Percentiles rank a stretch among this genome's conserved stretches.
phyloP scores from a whole-genome alignment of 192 early-diverging fungal species.

The Allomyces arbusculus region DNA sequence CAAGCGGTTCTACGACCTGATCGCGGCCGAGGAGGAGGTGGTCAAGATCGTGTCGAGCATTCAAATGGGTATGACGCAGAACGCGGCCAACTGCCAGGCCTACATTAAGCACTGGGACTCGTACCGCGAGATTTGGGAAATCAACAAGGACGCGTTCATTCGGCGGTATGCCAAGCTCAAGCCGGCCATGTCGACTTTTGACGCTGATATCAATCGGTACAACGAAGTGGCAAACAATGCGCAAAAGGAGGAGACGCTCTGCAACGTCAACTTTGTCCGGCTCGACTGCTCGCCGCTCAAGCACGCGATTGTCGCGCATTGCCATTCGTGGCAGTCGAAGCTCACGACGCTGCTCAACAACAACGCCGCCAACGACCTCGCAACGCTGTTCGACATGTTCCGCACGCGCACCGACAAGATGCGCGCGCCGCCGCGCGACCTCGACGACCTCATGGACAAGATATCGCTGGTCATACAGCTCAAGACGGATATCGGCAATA shows the following conservation, averaged over 20 bases:
- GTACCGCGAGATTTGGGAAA: slow-evolving; percentile 48
- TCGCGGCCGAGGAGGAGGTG: slow-evolving; percentile 36
- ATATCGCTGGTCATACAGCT: slow-evolving; percentile 72
- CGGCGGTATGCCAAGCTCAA: slow-evolving; percentile 42
- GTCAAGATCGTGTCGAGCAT: slow-evolving; percentile 33
- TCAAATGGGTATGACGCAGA: slow-evolving; percentile 35
- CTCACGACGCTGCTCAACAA: slow-evolving; percentile 36
- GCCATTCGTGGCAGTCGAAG: slow-evolving; percentile 38
- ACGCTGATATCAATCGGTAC: slow-evolving; percentile 43
- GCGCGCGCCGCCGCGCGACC: not conserved
- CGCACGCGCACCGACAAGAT: slow-evolving; percentile 7
- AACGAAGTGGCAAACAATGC: slow-evolving; percentile 49
- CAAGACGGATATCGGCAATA: slow-evolving; percentile 60
- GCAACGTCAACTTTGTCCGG: slow-evolving; percentile 39
- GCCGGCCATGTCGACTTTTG: slow-evolving; percentile 38
- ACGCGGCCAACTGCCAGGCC: slow-evolving; percentile 31
- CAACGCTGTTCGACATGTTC: slow-evolving; percentile 15
- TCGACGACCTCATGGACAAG: slow-evolving; percentile 8
- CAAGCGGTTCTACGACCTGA: slow-evolving; percentile 24
- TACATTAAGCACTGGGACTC: slow-evolving; percentile 43
- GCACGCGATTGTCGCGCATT: slow-evolving; percentile 38
- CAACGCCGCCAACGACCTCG: slow-evolving; percentile 30
- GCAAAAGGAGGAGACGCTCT: slow-evolving; percentile 44
- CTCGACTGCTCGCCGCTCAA: slow-evolving; percentile 38
- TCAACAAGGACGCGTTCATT: slow-evolving; percentile 49